Evolutionary conservation across 2,329 filamentous ascomycete genomes (phyloP).

Genomic region (Hymenotorrendiella dingleyae): DNA sequence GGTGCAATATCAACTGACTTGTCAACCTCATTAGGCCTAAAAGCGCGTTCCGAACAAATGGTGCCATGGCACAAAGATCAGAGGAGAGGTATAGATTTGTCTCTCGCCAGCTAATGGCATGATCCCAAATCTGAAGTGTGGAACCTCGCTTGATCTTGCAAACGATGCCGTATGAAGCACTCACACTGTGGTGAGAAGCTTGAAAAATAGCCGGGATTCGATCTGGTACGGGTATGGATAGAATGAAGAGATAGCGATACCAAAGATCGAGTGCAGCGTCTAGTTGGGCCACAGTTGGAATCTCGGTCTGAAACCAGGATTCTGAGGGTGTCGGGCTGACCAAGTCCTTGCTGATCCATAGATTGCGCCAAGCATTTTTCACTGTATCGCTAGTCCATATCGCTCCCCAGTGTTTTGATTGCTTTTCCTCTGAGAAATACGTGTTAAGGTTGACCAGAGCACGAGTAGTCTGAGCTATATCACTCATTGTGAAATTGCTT

Average conservation of each 20-base stretch:
- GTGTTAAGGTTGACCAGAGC: conserved; percentile 15
- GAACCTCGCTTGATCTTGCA: conserved; percentile 55
- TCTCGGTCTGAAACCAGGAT: conserved; percentile 39
- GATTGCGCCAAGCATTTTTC: conserved; percentile 35
- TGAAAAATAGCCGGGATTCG: conserved; percentile 51
- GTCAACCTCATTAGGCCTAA: conserved; percentile 24
- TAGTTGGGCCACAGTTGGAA: conserved; percentile 40
- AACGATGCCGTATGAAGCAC: conserved; percentile 54
- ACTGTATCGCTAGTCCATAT: conserved; percentile 40
- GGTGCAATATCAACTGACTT: conserved; percentile 31
- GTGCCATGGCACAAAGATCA: conserved; percentile 20
- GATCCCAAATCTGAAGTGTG: conserved; percentile 58
- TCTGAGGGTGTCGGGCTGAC: conserved; percentile 9
- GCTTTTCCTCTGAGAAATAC: conserved; percentile 33
- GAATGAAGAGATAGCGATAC: conserved; percentile 42
- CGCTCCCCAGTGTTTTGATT: conserved; percentile 39
- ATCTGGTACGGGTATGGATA: conserved; percentile 39
- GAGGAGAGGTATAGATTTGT: conserved; percentile 28
- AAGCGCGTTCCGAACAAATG: conserved; percentile 26
- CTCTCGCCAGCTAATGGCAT: conserved; percentile 56
- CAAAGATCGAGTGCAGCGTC: conserved; percentile 41
- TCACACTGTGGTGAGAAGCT: conserved; percentile 56
- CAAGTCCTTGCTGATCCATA: conserved; percentile 7
- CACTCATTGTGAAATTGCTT: conserved; percentile 39
- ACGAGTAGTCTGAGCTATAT: conserved; percentile 33